phyloP scores from a whole-genome alignment of 495 filamentous ascomycete genomes.

The Pyronema omphalodes region DNA sequence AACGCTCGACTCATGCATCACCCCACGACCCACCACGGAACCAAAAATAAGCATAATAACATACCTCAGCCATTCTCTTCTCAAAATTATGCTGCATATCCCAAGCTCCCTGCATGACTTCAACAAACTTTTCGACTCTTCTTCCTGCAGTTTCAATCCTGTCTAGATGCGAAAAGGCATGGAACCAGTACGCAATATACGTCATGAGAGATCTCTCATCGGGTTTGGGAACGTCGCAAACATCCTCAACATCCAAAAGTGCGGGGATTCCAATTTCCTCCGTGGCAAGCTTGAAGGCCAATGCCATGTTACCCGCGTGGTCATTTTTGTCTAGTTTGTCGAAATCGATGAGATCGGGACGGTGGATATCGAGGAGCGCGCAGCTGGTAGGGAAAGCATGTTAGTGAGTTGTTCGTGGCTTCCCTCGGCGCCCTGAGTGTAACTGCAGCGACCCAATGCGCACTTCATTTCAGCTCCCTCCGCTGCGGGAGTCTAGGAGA shows the following conservation, averaged over 20 bases:
- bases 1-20: background rate
- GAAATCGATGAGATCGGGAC: conserved; percentile 92
- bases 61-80: conserved; percentile 51
- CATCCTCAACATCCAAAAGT: conserved; percentile 90
- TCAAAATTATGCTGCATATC: conserved; percentile 96
- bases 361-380: conserved; percentile 87
- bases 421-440: conserved; percentile 2
- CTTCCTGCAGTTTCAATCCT: conserved; percentile 91
- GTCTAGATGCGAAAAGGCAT: conserved; percentile 96
- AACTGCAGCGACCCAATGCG: background rate
- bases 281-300: conserved; percentile 86
- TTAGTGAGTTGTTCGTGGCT: background rate
- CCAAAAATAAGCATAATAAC: background rate
- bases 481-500: background rate
- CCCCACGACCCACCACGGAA: too few relatives aligned
- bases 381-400: conserved; percentile 31
- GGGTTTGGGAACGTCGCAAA: conserved; percentile 86
- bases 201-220: conserved; percentile 97
- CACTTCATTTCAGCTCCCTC: background rate
- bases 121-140: conserved; percentile 93
- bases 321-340: conserved; percentile 84
- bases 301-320: conserved; percentile 90
- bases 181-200: conserved; percentile 99
- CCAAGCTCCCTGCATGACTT: conserved; percentile 98
- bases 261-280: conserved; percentile 96